Evolutionary conservation across 2,329 filamentous ascomycete species (phyloP).

Genomic region (Stagonosporopsis chrysanthemi): DNA sequence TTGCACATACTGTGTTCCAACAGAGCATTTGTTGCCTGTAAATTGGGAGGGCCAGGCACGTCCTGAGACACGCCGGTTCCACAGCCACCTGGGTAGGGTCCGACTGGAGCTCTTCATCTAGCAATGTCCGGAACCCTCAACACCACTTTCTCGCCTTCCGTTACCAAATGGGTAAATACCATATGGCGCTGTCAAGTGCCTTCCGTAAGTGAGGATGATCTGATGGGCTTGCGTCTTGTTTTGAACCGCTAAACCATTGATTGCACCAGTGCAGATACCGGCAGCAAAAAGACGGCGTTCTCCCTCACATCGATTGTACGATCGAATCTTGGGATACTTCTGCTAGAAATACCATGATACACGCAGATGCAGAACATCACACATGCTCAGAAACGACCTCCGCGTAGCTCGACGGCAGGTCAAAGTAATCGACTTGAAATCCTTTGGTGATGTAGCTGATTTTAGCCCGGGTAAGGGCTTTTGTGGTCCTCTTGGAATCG

Average conservation of each 20-base stretch:
- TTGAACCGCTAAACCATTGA: neutral
- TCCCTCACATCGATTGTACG: neutral
- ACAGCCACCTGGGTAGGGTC: neutral
- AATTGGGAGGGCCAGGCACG: neutral
- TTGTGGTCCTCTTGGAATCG: neutral
- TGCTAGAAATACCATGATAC: too few relatives aligned
- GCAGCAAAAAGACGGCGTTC: neutral
- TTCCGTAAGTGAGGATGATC: neutral
- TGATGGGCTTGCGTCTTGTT: neutral
- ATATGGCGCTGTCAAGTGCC: neutral
- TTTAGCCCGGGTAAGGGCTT: too few relatives aligned
- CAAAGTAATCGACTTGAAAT: neutral
- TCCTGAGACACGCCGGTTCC: neutral
- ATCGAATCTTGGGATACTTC: neutral
- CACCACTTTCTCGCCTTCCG: neutral
- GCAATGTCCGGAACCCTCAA: neutral
- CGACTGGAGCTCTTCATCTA: neutral
- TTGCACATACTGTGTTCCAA: neutral
- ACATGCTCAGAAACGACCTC: too few relatives aligned
- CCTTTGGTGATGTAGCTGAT: neutral
- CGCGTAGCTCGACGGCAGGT: neutral
- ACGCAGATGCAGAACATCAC: too few relatives aligned
- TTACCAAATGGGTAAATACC: neutral
- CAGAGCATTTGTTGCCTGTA: neutral
- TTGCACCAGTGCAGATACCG: neutral